Base-by-base conservation (phyloP, 164 flowering plant species). In the Macadamia tetraphylla region DNA sequence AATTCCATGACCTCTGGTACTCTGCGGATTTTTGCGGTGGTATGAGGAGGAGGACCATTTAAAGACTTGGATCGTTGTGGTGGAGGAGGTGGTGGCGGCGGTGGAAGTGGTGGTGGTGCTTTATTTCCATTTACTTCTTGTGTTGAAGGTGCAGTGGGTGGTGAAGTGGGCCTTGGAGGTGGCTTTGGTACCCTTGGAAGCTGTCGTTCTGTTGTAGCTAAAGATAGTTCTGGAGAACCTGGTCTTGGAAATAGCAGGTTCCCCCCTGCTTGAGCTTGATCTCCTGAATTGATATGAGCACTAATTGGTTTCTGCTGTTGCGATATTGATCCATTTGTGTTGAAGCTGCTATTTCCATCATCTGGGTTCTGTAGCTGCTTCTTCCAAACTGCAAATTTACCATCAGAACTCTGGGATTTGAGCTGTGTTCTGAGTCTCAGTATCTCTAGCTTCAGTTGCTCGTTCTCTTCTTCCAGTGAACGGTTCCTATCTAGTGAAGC, bases 1-100 rank as follows among this genome's bases (percentile, higher is more conserved):
- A 88, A 67, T 72, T 88, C 89, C 66, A 87, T 72, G n/a, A 90
- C 86, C 70, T 86, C 90, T 1, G 93, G 96, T 70, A 81, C 85
- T 6, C 93, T 86, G 0, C 88, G 79, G 55, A 90, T 79, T 64
- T 81, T 11, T 1, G 9, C 72, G 14, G 74, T 79, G 23, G 23
- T 23, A 23, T 23, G 23, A 23, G 23, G 23, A 17, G 67, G 17
- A 1, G 75, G 62, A 40, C 84, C 78, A 13, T 55, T 65, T n/a
- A 69, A 63, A 18, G 68, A 55, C 63, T 75, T 87, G 42, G 85
- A 71, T 15, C 84, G 87, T 13, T 68, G 73, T 14, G 90, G 92
- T 2, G 95, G 92, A 4, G 92, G 94, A 0, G 82, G 40, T 0
- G 84, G 87, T 18, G 92, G 86, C 13, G 84, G 67, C 9, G 80